Conservation (phyloP, 148 eudicot species). For the Fagopyrum homotropicum region DNA sequence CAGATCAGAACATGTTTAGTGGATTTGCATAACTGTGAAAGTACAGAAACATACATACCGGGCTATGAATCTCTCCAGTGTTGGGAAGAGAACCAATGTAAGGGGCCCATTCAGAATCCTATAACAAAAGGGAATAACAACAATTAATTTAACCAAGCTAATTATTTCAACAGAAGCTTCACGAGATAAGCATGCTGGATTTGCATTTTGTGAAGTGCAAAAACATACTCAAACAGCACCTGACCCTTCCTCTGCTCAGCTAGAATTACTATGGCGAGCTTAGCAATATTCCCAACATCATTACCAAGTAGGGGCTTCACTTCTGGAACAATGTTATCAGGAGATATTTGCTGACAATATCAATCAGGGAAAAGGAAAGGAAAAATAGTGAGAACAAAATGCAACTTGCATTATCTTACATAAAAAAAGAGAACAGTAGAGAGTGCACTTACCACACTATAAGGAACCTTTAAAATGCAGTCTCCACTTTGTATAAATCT, state of each 20-base stretch:
- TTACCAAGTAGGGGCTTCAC: slow-evolving; percentile 45
- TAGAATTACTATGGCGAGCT: slow-evolving; percentile 65
- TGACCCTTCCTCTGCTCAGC: slow-evolving; percentile 54
- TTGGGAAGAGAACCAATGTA: slow-evolving; percentile 60
- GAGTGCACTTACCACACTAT: slow-evolving; percentile 33
- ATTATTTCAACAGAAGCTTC: neutral
- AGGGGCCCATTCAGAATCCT: slow-evolving; percentile 82
- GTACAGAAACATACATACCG: slow-evolving; percentile 29
- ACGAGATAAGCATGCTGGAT: neutral
- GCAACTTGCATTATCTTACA: slow-evolving; percentile 2
- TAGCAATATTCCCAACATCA: slow-evolving; percentile 45
- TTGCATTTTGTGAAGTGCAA: slow-evolving; percentile 3
- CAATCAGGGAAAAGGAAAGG: slow-evolving; percentile 11
- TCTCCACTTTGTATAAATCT: slow-evolving; percentile 52
- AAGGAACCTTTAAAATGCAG: slow-evolving; percentile 68
- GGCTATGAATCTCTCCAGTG: slow-evolving; percentile 55
- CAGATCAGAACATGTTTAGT: neutral
- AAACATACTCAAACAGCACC: slow-evolving; percentile 25
- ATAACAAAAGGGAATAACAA: slow-evolving; percentile 9
- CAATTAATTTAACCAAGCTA: neutral
- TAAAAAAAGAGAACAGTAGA: neutral
- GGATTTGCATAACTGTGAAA: neutral
- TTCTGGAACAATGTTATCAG: slow-evolving; percentile 50
- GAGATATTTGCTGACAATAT: slow-evolving; percentile 53
- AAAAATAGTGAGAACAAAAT: slow-evolving; percentile 7